These are phyloP conservation scores for Rasamsonia emersonii DNA, from an alignment of 2,329 filamentous ascomycete species.

Conservation along the genomic window DNA sequence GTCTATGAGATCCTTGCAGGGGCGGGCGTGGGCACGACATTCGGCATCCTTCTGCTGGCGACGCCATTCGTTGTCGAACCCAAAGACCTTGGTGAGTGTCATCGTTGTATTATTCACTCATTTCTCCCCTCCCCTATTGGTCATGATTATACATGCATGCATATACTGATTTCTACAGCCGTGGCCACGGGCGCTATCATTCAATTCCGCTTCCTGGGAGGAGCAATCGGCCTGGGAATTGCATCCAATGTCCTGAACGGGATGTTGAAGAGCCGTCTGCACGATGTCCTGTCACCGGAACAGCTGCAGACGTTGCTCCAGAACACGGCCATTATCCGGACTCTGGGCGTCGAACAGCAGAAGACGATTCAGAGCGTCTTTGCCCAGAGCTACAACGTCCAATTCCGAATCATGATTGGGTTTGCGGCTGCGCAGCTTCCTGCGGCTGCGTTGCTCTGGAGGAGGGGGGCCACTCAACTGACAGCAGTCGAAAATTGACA, in stretches of 20 bases:
- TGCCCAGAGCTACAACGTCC: constrained; percentile 14
- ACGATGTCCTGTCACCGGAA: constrained; percentile 11
- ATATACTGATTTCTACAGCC: constrained; percentile 8
- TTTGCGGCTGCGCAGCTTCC: constrained; percentile 15
- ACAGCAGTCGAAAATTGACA: no score
- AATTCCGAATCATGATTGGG: constrained; percentile 17
- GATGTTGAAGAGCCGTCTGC: constrained; percentile 11
- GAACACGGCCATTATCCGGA: constrained; percentile 11
- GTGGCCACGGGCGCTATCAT: constrained; percentile 18
- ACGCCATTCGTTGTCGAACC: constrained; percentile 19
- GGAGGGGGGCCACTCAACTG: no score
- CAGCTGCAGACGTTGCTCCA: constrained; percentile 15
- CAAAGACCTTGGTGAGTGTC: constrained; percentile 16
- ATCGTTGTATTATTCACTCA: not conserved
- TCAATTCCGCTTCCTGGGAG: constrained; percentile 19
- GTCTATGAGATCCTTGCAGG: constrained; percentile 16
- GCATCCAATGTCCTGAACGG: constrained; percentile 19
- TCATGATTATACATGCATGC: not conserved
- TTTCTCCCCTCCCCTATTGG: not conserved
- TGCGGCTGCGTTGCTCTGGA: constrained; percentile 12
- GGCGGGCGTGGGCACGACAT: constrained; percentile 15
- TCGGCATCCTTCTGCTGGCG: constrained; percentile 16
- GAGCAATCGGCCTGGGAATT: constrained; percentile 19
- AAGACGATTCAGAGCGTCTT: constrained; percentile 12
- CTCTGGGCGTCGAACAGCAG: constrained; percentile 8